Conservation (phyloP, 2,329 filamentous ascomycete species). For the Penicillium sp. region DNA sequence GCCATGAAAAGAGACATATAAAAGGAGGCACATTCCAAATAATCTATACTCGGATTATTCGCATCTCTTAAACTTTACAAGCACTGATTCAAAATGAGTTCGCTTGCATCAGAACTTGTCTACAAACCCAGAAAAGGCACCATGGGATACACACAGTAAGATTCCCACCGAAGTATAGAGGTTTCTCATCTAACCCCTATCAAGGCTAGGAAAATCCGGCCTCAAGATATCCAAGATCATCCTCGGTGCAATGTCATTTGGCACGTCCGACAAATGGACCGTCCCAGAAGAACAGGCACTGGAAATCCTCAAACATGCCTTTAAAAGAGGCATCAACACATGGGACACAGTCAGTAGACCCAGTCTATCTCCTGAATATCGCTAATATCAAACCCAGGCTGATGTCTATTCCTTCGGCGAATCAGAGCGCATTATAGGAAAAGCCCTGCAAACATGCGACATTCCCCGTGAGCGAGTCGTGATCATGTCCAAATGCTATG, state of each 20-base stretch:
- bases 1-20: too few species aligned
- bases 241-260: slow-evolving; percentile 11
- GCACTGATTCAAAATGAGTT: too few species aligned
- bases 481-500: slow-evolving; percentile 48
- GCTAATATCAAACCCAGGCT: slow-evolving; percentile 4
- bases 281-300: slow-evolving; percentile 23
- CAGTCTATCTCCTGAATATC: too few species aligned
- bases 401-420: slow-evolving; percentile 52
- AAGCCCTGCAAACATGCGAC: slow-evolving; percentile 54
- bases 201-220: slow-evolving; percentile 7
- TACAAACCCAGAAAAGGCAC: too few species aligned
- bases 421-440: slow-evolving; percentile 50
- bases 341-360: slow-evolving; percentile 8
- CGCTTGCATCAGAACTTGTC: too few species aligned
- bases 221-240: slow-evolving; percentile 11
- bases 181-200: too few species aligned
- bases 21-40: too few species aligned
- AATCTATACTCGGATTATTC: too few species aligned
- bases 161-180: too few species aligned
- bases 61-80: too few species aligned
- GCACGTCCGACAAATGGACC: slow-evolving; percentile 14
- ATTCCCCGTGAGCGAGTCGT: slow-evolving; percentile 54
- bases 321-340: slow-evolving; percentile 22
- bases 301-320: slow-evolving; percentile 24
- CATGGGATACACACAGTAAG: too few species aligned